Percentiles rank a stretch among this genome's conserved stretches.
phyloP scores from a whole-genome alignment of 257 asterid genomes.

The Oldenlandia corymbosa region DNA sequence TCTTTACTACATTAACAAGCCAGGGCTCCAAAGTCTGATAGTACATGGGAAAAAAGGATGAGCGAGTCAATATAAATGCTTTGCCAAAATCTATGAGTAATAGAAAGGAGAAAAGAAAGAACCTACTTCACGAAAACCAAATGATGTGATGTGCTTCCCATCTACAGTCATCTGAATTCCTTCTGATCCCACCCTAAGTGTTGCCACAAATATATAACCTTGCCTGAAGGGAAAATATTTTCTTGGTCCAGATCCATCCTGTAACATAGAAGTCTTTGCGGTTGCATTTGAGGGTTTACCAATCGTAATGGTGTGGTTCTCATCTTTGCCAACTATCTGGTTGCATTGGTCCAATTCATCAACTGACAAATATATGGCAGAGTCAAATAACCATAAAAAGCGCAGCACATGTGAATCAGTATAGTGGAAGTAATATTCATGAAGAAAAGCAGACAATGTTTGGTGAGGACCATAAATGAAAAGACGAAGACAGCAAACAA shows the following conservation, averaged over 20 bases:
- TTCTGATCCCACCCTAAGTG: constrained; percentile 86
- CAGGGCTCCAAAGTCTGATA: constrained; percentile 92
- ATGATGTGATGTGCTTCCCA: constrained; percentile 91
- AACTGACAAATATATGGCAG: constrained; percentile 43
- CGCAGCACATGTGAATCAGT: not conserved
- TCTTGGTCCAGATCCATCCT: constrained; percentile 53
- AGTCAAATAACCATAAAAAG: constrained; percentile 13
- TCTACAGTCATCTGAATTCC: constrained; percentile 98
- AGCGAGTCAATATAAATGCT: constrained; percentile 13
- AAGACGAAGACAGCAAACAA: not conserved
- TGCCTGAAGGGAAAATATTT: constrained; percentile 86
- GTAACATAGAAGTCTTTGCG: constrained; percentile 34
- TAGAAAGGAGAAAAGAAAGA: constrained; percentile 15
- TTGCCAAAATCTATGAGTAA: not conserved
- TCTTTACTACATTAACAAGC: constrained; percentile 83
- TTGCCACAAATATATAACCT: constrained; percentile 77
- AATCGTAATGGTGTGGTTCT: constrained; percentile 37
- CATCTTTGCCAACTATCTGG: constrained; percentile 66
- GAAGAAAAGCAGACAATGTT: too few relatives aligned
- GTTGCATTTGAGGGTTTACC: constrained; percentile 39
- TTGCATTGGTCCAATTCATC: constrained; percentile 92
- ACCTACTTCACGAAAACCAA: constrained; percentile 86
- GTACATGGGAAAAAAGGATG: constrained; percentile 15
- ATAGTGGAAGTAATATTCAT: not conserved
- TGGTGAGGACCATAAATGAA: too few relatives aligned